A percentile compares a stretch with the other conserved stretches of the same genome.
Conservation (phyloP, 1,139 yeast species). For the Meyerozyma athensensis region DNA sequence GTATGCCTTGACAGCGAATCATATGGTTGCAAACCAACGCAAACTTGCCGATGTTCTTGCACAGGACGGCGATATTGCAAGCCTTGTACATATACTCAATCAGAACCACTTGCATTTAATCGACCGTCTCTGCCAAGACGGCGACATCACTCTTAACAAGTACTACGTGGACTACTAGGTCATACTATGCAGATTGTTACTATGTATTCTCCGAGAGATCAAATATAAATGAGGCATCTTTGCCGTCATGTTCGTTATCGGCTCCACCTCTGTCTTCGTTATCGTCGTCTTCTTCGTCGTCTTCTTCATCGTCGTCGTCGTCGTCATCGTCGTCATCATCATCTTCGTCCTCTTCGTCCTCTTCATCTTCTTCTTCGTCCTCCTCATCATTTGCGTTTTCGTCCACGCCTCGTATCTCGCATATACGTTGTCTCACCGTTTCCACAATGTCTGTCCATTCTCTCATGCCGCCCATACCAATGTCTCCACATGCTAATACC, state of each 20-base stretch:
- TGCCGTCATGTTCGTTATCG: conserved; percentile 31
- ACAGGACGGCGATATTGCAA: conserved; percentile 7
- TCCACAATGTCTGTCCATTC: conserved; percentile 95
- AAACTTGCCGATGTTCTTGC: conserved; percentile 6
- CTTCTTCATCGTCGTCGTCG: conserved; percentile 30
- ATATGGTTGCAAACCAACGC: conserved; percentile 18
- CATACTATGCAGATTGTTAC: neutral
- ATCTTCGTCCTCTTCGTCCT: conserved; percentile 20
- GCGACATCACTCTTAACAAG: no score
- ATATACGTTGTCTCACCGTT: conserved; percentile 54
- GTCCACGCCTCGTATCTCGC: conserved; percentile 28
- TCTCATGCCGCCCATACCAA: conserved; percentile 97
- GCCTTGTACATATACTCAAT: conserved; percentile 7
- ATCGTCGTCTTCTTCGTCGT: conserved; percentile 31
- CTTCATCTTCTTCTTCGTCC: conserved; percentile 23
- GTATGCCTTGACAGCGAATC: conserved; percentile 28
- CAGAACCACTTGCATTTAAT: neutral
- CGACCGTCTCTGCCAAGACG: neutral
- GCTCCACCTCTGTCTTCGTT: conserved; percentile 36
- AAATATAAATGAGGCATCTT: conserved; percentile 11
- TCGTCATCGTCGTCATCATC: conserved; percentile 20
- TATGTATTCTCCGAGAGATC: conserved; percentile 7
- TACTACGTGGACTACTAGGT: no score
- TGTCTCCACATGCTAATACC: conserved; percentile 90
- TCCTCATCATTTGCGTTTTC: conserved; percentile 15